Conservation (phyloP, 768 basidiomycete species). For the Harrya chromipes region DNA sequence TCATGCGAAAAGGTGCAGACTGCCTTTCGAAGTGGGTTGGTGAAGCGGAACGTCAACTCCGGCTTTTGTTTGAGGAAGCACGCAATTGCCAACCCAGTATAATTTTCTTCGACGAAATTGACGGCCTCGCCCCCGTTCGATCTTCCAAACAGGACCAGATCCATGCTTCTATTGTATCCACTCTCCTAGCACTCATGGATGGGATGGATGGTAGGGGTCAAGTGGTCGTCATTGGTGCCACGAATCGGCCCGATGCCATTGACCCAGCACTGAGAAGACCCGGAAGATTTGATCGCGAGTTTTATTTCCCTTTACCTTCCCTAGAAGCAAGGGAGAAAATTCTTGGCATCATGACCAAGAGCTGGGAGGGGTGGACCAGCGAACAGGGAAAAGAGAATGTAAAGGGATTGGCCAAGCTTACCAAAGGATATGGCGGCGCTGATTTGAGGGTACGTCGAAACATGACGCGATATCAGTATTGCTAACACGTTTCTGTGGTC, state of each 20-base stretch:
- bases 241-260: slow-evolving; percentile 96
- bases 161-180: slow-evolving; percentile 96
- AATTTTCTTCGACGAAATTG: slow-evolving; percentile 99
- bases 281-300: slow-evolving; percentile 95
- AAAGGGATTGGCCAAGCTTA: slow-evolving; percentile 77
- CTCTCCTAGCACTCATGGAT: slow-evolving; percentile 95
- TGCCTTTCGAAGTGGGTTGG: slow-evolving; percentile 99
- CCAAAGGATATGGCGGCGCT: slow-evolving; percentile 97
- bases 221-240: slow-evolving; percentile 97
- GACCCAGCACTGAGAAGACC: slow-evolving; percentile 94
- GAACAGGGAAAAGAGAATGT: slow-evolving; percentile 46
- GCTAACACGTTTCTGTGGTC: slow-evolving; percentile 3
- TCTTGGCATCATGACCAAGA: slow-evolving; percentile 81
- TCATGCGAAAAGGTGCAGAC: slow-evolving; percentile 99
- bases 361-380: slow-evolving; percentile 82
- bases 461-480: neutral
- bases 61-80: slow-evolving; percentile 95
- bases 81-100: slow-evolving; percentile 89
- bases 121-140: slow-evolving; percentile 95
- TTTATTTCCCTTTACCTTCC: slow-evolving; percentile 92
- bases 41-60: slow-evolving; percentile 94
- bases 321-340: slow-evolving; percentile 86
- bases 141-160: slow-evolving; percentile 99
- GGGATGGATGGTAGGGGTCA: slow-evolving; percentile 99
- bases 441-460: slow-evolving; percentile 74